A percentile compares a stretch with the other conserved stretches of the same genome.
These are phyloP conservation scores for Mycena citricolor DNA, from an alignment of 1,284 basidiomycete genomes.

Conservation along the genomic window DNA sequence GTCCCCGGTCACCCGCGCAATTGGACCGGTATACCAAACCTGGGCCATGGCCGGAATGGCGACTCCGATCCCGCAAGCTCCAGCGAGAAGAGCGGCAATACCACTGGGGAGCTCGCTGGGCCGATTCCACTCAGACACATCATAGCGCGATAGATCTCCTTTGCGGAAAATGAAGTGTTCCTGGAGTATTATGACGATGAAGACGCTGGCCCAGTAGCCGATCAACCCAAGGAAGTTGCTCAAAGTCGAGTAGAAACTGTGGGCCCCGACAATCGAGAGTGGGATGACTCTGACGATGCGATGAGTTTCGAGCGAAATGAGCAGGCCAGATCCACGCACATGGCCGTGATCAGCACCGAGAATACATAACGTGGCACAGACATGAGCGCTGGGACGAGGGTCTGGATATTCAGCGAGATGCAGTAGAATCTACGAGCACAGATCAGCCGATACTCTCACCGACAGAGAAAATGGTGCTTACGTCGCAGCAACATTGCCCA, in stretches of 20 bases:
- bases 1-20: constrained; percentile 54
- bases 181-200: constrained; percentile 46
- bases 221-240: constrained; percentile 60
- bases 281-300: constrained; percentile 39
- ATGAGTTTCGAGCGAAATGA: constrained; percentile 1
- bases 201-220: constrained; percentile 58
- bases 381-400: constrained; percentile 68
- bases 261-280: constrained; percentile 54
- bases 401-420: constrained; percentile 79
- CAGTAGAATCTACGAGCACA: constrained; percentile 59
- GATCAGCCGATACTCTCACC: neutral
- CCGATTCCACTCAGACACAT: constrained; percentile 46
- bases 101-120: constrained; percentile 49
- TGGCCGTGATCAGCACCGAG: constrained; percentile 76
- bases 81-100: constrained; percentile 46
- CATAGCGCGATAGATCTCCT: constrained; percentile 43
- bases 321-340: constrained; percentile 54
- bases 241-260: constrained; percentile 54
- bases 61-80: constrained; percentile 42
- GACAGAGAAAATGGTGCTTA: constrained; percentile 1
- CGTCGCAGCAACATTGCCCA: constrained; percentile 82
- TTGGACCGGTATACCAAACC: constrained; percentile 59
- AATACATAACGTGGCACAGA: constrained; percentile 84
- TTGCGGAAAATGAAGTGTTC: constrained; percentile 57
- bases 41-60: constrained; percentile 59